Conservation (phyloP, 441 rosid genomes). For the Erodium chrysanthum region DNA sequence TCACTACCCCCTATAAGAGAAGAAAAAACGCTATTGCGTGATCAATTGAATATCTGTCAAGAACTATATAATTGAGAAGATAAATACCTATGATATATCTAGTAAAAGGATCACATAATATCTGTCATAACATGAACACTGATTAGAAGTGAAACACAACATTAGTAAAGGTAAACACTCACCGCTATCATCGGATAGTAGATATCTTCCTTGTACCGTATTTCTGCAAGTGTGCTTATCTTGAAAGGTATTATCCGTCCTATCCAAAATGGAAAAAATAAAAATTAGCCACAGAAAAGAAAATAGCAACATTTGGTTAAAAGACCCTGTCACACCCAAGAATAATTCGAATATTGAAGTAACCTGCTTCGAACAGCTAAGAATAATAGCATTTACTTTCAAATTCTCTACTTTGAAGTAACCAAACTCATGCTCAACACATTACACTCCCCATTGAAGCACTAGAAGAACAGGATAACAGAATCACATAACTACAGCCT, state of each 20-base stretch:
- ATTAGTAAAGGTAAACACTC: constrained; percentile 13
- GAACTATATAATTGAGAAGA: background rate
- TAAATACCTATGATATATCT: background rate
- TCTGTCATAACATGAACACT: background rate
- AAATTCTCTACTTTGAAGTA: background rate
- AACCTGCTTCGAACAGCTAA: background rate
- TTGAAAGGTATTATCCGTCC: constrained; percentile 56
- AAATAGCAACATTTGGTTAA: background rate
- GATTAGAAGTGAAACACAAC: background rate
- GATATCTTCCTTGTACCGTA: constrained; percentile 82
- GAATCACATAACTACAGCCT: background rate
- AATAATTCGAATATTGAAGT: background rate
- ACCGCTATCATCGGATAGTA: constrained; percentile 81
- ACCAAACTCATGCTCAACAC: background rate
- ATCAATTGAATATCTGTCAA: background rate
- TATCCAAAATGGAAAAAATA: constrained; percentile 13
- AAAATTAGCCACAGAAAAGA: background rate
- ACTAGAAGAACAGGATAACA: background rate
- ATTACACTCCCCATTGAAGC: background rate
- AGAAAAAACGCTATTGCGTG: background rate
- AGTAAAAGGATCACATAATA: background rate
- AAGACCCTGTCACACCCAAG: background rate
- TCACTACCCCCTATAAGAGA: background rate
- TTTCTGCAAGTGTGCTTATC: constrained; percentile 48
- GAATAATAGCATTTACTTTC: background rate